Base-by-base conservation (phyloP, 345 rosid species). In the Populus alba region DNA sequence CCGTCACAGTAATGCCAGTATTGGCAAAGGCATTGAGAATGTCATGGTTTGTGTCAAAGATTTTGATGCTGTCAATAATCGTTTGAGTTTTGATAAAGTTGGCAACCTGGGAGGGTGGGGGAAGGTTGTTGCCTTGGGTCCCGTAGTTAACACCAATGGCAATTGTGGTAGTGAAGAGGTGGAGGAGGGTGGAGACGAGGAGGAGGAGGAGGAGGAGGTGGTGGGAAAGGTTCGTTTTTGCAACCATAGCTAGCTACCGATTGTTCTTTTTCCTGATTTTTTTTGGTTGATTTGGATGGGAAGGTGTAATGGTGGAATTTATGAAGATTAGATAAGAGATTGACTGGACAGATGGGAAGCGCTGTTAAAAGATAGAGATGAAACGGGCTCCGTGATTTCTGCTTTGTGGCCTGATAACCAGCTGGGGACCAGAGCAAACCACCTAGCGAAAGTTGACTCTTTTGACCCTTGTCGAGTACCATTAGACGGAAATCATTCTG, bases 101-200 rank as follows among this genome's bases (percentile, higher is more conserved):
- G n/a, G 85, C 82, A 12, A 82, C 85, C 66, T 74, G 72, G 6
- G 79, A 35, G 4, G 85, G 85, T 18, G 82, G 55, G 22, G 85
- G 82, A 7, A 82, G 85, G 79, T 82, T 25, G 77, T 75, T 33
- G 22, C 66, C 85, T 9, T 65, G n/a, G 45, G 77, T 78, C 17
- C 85, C 85, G 6, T 82, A 78, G 79, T 82, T 82, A 13, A 82
- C 76, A 11, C 85, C 85, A 3, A 82, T 74, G 49, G 82, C 72
- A 1, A 23, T 63, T 17, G 74, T 39, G 61, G 82, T 39, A 77
- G 77, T 23, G 39, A 74, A 66, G 43, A 78, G 76, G 77, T 37
- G 71, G 76, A 74, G 73, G 29, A 75, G 1, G 76, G 74, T 10
- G 51, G 73, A 7, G 35, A 20, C 2, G 31, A 71, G 55, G 41